Percentiles rank a stretch among this genome's conserved stretches.
Conservation (phyloP, 495 filamentous ascomycete species). For the Talaromyces stipitatus region DNA sequence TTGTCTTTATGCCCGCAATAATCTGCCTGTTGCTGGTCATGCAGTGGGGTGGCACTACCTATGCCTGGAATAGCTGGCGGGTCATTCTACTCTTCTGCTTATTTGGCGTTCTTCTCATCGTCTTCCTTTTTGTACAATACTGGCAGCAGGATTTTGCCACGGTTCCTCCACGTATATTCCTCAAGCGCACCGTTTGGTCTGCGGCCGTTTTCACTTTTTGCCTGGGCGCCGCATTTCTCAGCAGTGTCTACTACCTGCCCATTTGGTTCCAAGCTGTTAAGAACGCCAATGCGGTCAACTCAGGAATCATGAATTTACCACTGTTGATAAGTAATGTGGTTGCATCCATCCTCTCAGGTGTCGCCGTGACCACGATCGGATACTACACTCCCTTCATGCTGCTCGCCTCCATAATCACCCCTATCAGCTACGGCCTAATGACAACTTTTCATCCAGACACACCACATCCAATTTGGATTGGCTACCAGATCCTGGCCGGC, state of each 20-base stretch:
- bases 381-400: slow-evolving; percentile 51
- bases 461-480: background rate
- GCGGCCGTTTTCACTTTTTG: slow-evolving; percentile 1
- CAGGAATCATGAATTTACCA: slow-evolving; percentile 25
- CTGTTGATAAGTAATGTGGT: slow-evolving; percentile 14
- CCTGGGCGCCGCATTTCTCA: slow-evolving; percentile 25
- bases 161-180: background rate
- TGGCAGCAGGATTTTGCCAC: background rate
- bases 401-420: slow-evolving; percentile 5
- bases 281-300: slow-evolving; percentile 19
- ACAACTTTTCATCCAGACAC: background rate
- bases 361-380: slow-evolving; percentile 16
- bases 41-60: slow-evolving; percentile 16
- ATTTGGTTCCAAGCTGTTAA: slow-evolving; percentile 7
- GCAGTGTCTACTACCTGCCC: slow-evolving; percentile 1
- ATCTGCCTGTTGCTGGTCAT: slow-evolving; percentile 23
- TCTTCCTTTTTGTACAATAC: slow-evolving; percentile 21
- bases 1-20: slow-evolving; percentile 18
- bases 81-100: slow-evolving; percentile 19
- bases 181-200: background rate
- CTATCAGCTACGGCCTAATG: slow-evolving; percentile 16
- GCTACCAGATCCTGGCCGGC: background rate
- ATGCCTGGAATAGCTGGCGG: slow-evolving; percentile 15
- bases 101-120: slow-evolving; percentile 9
- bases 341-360: slow-evolving; percentile 13